Conservation (phyloP, 2,329 filamentous ascomycete species). For the Fusarium goolgardi region DNA sequence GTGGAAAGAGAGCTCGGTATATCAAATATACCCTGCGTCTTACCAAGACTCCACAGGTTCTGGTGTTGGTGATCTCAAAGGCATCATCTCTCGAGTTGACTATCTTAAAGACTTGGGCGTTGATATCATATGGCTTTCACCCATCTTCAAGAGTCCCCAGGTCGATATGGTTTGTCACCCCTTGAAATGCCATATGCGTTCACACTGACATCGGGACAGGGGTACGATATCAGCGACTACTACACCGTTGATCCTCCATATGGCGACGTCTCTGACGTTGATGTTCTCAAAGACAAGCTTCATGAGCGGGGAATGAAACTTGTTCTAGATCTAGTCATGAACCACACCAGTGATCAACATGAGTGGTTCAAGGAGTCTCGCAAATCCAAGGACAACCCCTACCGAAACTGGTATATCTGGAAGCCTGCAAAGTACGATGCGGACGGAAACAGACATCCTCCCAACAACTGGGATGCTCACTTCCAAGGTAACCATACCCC, state of each 20-base stretch:
- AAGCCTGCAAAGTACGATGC: constrained; percentile 65
- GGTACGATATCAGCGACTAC: constrained; percentile 79
- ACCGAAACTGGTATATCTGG: constrained; percentile 75
- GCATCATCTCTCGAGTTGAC: constrained; percentile 67
- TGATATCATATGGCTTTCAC: constrained; percentile 67
- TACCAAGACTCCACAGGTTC: constrained; percentile 69
- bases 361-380: constrained; percentile 68
- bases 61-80: constrained; percentile 67
- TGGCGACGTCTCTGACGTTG: constrained; percentile 75
- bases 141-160: constrained; percentile 65
- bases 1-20: constrained; percentile 72
- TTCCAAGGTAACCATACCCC: constrained; percentile 50
- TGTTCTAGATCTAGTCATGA: constrained; percentile 78
- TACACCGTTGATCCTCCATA: constrained; percentile 73
- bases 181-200: neutral
- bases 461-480: constrained; percentile 67
- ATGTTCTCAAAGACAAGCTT: constrained; percentile 68
- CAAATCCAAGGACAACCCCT: constrained; percentile 63
- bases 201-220: constrained; percentile 51
- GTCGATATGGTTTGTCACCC: constrained; percentile 67
- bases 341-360: constrained; percentile 72
- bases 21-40: constrained; percentile 72
- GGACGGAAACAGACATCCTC: constrained; percentile 68
- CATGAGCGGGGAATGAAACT: constrained; percentile 75
- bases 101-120: constrained; percentile 67